A percentile compares a stretch with the other conserved stretches of the same genome.
Conservation (phyloP, 257 asterid species). For the Linderniella brevidens region DNA sequence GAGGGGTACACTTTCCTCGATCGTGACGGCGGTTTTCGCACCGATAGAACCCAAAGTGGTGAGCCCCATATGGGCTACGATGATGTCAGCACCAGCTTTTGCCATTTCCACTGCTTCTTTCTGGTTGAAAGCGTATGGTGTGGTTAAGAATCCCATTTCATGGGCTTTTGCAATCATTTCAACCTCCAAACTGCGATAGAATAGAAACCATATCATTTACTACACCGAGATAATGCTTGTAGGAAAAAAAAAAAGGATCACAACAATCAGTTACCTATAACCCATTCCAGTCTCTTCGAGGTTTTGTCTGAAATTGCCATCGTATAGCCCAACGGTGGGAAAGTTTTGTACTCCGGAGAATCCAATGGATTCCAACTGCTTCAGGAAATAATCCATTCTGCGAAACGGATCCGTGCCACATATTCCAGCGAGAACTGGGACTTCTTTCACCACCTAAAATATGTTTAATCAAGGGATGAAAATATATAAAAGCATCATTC, state of each 20-base stretch:
- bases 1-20: conserved; percentile 63
- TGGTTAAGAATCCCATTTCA: conserved; percentile 80
- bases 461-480: conserved; percentile 12
- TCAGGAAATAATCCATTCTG: conserved; percentile 76
- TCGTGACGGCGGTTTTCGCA: conserved; percentile 72
- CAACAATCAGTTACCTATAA: conserved; percentile 43
- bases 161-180: conserved; percentile 94
- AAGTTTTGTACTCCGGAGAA: conserved; percentile 91
- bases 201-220: conserved; percentile 6
- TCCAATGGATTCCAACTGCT: conserved; percentile 88
- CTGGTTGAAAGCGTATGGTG: conserved; percentile 85
- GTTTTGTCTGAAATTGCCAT: conserved; percentile 87
- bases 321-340: conserved; percentile 92
- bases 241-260: too few relatives aligned
- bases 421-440: conserved; percentile 96
- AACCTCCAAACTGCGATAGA: conserved; percentile 59
- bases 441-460: conserved; percentile 64
- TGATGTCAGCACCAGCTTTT: conserved; percentile 88
- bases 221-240: not conserved
- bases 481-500: too few relatives aligned
- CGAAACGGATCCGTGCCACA: conserved; percentile 98
- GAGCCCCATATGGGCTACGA: conserved; percentile 98
- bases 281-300: conserved; percentile 99
- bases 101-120: conserved; percentile 87
- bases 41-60: conserved; percentile 92